Evolutionary conservation across 139 green algal species (phyloP), one percentile per base, ranked within the genome.

Genomic region (Chlamydomonas sphaeroides): DNA sequence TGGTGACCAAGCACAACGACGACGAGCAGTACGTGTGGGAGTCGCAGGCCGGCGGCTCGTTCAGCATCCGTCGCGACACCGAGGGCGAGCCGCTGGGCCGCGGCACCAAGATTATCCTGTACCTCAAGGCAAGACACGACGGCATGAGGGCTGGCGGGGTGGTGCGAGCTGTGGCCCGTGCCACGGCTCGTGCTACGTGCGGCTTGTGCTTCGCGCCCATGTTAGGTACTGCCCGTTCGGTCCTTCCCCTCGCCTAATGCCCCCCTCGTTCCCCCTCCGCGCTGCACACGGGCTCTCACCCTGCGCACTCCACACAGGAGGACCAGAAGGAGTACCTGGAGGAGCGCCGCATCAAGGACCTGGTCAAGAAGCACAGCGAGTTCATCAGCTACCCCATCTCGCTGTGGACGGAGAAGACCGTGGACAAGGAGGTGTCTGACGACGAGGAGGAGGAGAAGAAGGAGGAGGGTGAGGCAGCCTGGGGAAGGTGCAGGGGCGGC

Each of bases 371-470:
- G 95, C 97, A 99, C 94, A 94, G 81, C 68, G 97, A 99, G 94
- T 99, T 99, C 95, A 99, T 99, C 92, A 94, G 86, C 73, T 99
- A 99, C 92, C 97, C 97, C 65, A 99, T 99, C 90, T 96, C 91
- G 28, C 92, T 99, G 67, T 99, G 95, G 95, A 95, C 88, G 20
- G 94, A 98, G 92, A 99, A 99, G 95, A 99, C 95, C 1, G 95
- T 95, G 35, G 96, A 99, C 92, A 99, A 99, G 92, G 97, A 98
- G 90, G 95, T 98, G 56, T 94, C 96, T 26, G 96, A 98, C 45
- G 95, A 98, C 41, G 95, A 95, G 73, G 92, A 21, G 23, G 56
- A 95, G 65, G 63, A 67, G n/a, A 88, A 94, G 72, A 83, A 72
- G 79, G 70, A 72, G 6, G 35, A 35, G 65, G 35, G 23, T 70